Evolutionary conservation across 2,329 filamentous ascomycete species (phyloP).

Genomic region (Teratosphaeria nubilosa): DNA sequence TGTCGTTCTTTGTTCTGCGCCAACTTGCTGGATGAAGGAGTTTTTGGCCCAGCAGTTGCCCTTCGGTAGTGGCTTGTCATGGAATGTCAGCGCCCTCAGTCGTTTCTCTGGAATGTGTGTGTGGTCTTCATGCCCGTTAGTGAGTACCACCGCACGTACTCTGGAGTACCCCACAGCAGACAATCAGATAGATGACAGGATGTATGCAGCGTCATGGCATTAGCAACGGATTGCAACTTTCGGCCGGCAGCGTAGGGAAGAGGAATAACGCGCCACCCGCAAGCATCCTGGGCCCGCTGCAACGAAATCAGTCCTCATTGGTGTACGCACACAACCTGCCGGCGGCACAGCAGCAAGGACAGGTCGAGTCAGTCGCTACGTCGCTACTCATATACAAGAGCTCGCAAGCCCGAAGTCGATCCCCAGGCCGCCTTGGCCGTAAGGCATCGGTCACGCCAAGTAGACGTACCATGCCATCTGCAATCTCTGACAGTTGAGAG

Average conservation of each 20-base stretch:
- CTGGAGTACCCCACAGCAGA: no score
- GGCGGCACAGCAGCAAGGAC: not conserved
- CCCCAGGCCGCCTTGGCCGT: not conserved
- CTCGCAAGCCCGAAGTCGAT: not conserved
- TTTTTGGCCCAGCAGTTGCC: no score
- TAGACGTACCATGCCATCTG: not conserved
- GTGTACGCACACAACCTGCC: not conserved
- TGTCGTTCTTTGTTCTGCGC: no score
- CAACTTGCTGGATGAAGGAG: no score
- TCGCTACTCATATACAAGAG: not conserved
- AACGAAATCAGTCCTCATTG: not conserved
- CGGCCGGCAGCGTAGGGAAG: not conserved
- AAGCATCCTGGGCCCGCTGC: not conserved
- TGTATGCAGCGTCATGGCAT: not conserved
- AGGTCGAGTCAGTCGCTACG: not conserved
- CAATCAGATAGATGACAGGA: not conserved
- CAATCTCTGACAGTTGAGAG: not conserved
- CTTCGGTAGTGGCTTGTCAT: no score
- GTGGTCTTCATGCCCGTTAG: no score
- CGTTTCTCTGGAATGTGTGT: no score
- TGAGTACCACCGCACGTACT: no score
- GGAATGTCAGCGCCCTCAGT: no score
- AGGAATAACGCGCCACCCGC: not conserved
- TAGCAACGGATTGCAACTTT: not conserved
- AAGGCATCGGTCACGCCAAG: not conserved